These are phyloP conservation scores for Dacryopinax spathularia DNA, from an alignment of 768 basidiomycete species.

Conservation along the genomic window DNA sequence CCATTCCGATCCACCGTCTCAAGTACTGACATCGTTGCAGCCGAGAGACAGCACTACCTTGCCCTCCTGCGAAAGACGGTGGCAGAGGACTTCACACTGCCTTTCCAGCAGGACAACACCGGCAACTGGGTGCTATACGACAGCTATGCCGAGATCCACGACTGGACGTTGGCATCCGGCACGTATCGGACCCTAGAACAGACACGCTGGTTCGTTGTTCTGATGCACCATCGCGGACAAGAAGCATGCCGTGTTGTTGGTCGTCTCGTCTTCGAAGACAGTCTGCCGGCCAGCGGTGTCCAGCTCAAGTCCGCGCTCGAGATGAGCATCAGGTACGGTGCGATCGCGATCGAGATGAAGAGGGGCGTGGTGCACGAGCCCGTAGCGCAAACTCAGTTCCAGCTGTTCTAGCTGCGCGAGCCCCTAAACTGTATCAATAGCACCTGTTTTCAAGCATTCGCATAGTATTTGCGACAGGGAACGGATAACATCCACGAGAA, in stretches of 20 bases:
- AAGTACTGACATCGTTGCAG: not conserved
- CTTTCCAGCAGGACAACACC: not conserved
- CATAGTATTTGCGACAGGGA: not conserved
- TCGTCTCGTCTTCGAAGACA: not conserved
- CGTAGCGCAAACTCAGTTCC: not conserved
- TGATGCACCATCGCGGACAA: not conserved
- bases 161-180: not conserved
- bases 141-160: not conserved
- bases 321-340: not conserved
- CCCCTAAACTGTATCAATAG: not conserved
- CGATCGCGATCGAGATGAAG: not conserved
- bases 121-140: not conserved
- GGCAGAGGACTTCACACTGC: not conserved
- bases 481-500: not conserved
- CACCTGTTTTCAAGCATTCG: too few species aligned
- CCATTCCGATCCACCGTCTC: not conserved
- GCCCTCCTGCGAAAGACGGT: not conserved
- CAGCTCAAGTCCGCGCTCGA: not conserved
- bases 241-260: not conserved
- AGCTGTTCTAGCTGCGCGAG: not conserved
- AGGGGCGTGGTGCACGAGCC: not conserved
- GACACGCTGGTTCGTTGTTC: not conserved
- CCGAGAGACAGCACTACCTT: not conserved
- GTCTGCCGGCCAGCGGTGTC: not conserved
- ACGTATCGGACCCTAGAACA: not conserved